Evolutionary conservation across 768 basidiomycete genomes (phyloP), one percentile per base, ranked within the genome.

Genomic region (Termitomyces sp.): DNA sequence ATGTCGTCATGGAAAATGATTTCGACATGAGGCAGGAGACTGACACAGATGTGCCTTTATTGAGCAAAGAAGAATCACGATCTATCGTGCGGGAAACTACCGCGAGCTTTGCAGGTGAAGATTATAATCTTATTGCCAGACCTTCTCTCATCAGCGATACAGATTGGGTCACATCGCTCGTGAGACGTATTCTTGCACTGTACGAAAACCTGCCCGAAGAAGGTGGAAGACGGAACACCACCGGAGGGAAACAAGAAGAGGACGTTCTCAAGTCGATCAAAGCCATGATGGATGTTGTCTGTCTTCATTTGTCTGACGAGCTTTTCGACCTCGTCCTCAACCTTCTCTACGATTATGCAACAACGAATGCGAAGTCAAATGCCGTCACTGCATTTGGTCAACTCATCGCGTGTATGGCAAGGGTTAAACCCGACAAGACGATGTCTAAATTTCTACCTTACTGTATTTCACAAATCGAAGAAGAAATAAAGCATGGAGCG

Each of bases 191-290:
- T 52, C 76, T 93, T 53, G 83, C 90, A 1, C 73, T 98, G 20
- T 95, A 89, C 66, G 92, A 94, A 73, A 95, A 96, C 67, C 75
- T 98, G 5, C 95, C 95, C 0, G 96, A 98, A 69, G 95, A 96
- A 72, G 94, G 92, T 12, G 96, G 96, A 5, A 85, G 84, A 73
- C 84, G 80, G 72, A 90, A 90, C 60, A 87, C 81, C 36, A 92
- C 92, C 2, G 91, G 91, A 24, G 91, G 91, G n/a, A 90, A 90
- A 68, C 81, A 78, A 72, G 90, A 88, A 75, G 88, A 93, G 63
- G 77, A 71, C 39, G 86, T 91, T 26, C 78, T 92, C 54, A 90
- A 87, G 67, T 82, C 89, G 20, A 81, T 92, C 69, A 90, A 90
- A 73, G 79, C 83, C 67, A 88, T 90, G 75, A 72, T 88, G 63